These are phyloP conservation scores for Colletotrichum eleusines DNA, from an alignment of 2,329 filamentous ascomycete species.

Conservation along the genomic window DNA sequence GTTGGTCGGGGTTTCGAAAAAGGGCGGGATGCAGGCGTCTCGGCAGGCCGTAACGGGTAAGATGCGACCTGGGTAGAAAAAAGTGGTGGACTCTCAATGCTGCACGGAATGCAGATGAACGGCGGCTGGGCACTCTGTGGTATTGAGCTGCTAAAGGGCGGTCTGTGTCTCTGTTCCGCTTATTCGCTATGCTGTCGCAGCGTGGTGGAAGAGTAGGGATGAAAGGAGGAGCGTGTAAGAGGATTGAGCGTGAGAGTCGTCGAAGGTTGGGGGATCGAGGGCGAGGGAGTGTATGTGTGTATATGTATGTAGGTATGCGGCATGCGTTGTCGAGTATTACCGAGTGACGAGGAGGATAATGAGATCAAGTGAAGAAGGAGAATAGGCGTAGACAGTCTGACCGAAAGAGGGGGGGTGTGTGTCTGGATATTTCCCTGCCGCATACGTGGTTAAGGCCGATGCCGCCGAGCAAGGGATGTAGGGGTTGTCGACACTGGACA, in stretches of 20 bases:
- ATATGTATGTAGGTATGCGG: background rate
- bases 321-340: conserved; percentile 9
- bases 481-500: background rate
- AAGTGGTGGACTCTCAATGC: conserved; percentile 6
- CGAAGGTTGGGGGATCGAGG: conserved; percentile 15
- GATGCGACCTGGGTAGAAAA: conserved; percentile 19
- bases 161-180: conserved; percentile 38
- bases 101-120: background rate
- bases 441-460: conserved; percentile 31
- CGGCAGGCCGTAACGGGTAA: conserved; percentile 37
- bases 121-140: conserved; percentile 9
- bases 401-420: conserved; percentile 7
- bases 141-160: conserved; percentile 17
- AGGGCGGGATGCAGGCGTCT: conserved; percentile 37
- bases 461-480: conserved; percentile 35
- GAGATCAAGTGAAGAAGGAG: conserved; percentile 14
- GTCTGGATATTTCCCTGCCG: conserved; percentile 12
- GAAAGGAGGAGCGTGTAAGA: conserved; percentile 41
- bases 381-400: background rate
- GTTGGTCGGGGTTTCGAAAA: conserved; percentile 22
- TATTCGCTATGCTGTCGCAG: conserved; percentile 35
- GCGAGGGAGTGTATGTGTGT: conserved; percentile 15
- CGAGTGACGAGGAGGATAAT: conserved; percentile 2
- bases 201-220: conserved; percentile 27
- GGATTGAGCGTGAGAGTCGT: conserved; percentile 30